A percentile compares a stretch with the other conserved stretches of the same genome.
Evolutionary conservation across 1,284 basidiomycete genomes (phyloP).

Genomic region (Melampsora occidentalis): DNA sequence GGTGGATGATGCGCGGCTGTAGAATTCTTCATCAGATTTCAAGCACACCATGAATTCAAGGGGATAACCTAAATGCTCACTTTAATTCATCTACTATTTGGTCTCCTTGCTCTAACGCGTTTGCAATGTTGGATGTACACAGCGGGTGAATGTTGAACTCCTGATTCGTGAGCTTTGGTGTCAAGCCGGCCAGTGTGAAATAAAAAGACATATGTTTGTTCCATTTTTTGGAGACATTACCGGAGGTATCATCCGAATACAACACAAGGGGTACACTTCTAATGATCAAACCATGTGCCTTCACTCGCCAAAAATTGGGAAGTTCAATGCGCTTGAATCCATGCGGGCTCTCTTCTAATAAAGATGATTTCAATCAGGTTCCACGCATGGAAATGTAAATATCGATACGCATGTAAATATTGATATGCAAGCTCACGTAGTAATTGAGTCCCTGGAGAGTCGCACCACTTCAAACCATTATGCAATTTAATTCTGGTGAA

Average conservation of each 20-base stretch:
- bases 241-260: background rate
- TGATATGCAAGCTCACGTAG: background rate
- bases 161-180: constrained; percentile 3
- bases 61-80: background rate
- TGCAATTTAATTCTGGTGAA: background rate
- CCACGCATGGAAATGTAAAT: background rate
- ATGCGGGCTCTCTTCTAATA: background rate
- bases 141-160: constrained; percentile 10
- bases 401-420: background rate
- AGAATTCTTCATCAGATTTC: too few species aligned
- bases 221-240: constrained; percentile 2
- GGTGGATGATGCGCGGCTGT: too few species aligned
- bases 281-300: background rate
- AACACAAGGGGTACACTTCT: background rate
- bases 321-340: background rate
- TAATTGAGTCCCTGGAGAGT: background rate
- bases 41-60: too few species aligned
- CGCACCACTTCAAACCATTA: background rate
- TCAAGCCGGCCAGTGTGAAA: constrained; percentile 1
- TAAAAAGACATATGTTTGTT: constrained; percentile 27
- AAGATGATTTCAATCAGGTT: background rate
- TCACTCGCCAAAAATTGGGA: background rate
- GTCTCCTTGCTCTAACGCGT: background rate
- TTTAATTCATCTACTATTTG: background rate
- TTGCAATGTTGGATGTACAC: background rate